Base-by-base conservation (phyloP, 1,284 basidiomycete species). In the Cryptococcus deneoformans region DNA sequence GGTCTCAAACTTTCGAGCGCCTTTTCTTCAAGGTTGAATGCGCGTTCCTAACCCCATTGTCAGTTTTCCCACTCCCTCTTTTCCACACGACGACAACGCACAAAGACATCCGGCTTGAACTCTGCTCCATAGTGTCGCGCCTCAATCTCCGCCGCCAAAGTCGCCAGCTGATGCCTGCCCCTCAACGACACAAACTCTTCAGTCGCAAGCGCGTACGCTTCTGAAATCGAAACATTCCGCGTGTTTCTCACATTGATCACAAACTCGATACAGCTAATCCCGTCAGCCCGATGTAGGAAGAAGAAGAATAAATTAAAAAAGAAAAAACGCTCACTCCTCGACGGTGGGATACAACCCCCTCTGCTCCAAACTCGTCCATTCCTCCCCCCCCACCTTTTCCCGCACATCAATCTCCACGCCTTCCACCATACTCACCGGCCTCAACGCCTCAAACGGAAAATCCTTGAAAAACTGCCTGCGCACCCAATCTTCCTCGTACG, bases 361-460 rank as follows among this genome's bases (percentile, higher is more conserved):
- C 77, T 97, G 92, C 59, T 85, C 79, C 58, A 96, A 77, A 61
- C 86, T 79, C 51, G 81, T 87, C 92, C 93, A 96, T 14, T 79
- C 75, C 52, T 20, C 88, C 87, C 88, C 91, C 88, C 87, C 75
- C 6, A 89, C 72, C 64, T 87, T 84, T 51, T 83, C 79, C 12
- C 78, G 76, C 39, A 78, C 82, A 46, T 81, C 81, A 40, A 80
- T 68, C 29, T 70, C 71, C 57, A 67, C 67, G 38, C 73, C 70
- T 20, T 20, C 20, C 88, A 90, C 85, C 51, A 99, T 77, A 10
- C 84, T 87, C 12, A 83, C 81, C 2, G 92, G 87, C 44, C 93
- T 83, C 75, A 94, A 89, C 1, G 91, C 88, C 79, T 99, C 94
- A 74, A 97, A 98, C 2, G 95, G 93, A 73, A 97, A 94, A 79